Conservation (phyloP, 306 rosid genomes). For the Cotoneaster glaucophyllus region DNA sequence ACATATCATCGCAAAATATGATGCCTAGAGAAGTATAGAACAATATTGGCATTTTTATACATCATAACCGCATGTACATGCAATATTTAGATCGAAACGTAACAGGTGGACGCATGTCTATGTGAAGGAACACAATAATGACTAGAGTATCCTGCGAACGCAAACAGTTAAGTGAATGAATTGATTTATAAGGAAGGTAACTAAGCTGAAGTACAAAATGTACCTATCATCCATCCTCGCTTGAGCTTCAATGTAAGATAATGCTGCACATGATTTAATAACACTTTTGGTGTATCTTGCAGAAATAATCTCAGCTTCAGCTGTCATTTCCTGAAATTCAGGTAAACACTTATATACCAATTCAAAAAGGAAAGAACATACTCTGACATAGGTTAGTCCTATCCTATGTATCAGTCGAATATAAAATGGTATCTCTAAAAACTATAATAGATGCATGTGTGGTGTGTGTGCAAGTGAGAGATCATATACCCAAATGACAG, state of each 20-base stretch:
- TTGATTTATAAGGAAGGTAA: not conserved
- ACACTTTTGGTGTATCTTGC: slow-evolving; percentile 80
- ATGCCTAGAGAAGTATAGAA: not conserved
- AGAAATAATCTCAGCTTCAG: slow-evolving; percentile 83
- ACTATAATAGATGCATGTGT: not conserved
- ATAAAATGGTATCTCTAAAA: not conserved
- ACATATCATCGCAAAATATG: not conserved
- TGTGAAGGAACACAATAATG: not conserved
- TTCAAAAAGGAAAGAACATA: slow-evolving; percentile 2
- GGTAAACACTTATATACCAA: not conserved
- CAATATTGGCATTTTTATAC: not conserved
- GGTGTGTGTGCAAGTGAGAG: not conserved
- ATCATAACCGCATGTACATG: not conserved
- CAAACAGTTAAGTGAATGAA: not conserved
- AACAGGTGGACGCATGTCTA: not conserved
- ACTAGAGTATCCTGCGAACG: not conserved
- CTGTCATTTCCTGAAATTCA: slow-evolving; percentile 84
- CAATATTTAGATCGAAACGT: not conserved
- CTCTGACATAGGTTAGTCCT: not conserved
- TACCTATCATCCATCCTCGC: slow-evolving; percentile 99
- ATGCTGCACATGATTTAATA: slow-evolving; percentile 79
- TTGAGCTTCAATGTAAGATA: slow-evolving; percentile 95
- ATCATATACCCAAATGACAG: slow-evolving; percentile 86
- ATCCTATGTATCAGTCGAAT: not conserved
- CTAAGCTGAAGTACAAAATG: slow-evolving; percentile 27